Evolutionary conservation across 129 eudicot genomes (phyloP).

Genomic region (Centella asiatica): DNA sequence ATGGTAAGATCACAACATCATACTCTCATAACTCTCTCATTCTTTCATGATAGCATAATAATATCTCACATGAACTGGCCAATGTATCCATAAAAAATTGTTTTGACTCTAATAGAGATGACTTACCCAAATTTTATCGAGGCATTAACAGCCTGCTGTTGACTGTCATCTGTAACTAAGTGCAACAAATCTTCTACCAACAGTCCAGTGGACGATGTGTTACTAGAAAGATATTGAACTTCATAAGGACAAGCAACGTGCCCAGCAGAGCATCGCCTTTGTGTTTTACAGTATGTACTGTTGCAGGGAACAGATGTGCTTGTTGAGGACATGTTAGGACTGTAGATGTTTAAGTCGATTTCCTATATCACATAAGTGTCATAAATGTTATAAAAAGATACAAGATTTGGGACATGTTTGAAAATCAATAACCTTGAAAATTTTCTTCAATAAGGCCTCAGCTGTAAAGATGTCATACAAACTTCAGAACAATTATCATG

Average conservation of each 20-base stretch:
- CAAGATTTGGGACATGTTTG: not conserved
- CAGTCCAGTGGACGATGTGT: constrained; percentile 72
- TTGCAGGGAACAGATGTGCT: constrained; percentile 57
- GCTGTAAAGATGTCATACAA: not conserved
- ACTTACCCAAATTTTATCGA: constrained; percentile 79
- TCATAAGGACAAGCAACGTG: constrained; percentile 62
- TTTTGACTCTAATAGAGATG: too few relatives aligned
- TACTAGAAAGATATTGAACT: constrained; percentile 53
- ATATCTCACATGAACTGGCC: too few relatives aligned
- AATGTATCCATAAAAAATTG: too few relatives aligned
- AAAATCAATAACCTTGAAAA: not conserved
- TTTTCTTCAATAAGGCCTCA: not conserved
- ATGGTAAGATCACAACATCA: too few relatives aligned
- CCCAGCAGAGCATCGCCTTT: constrained; percentile 38
- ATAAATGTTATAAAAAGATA: not conserved
- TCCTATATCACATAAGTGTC: constrained; percentile 27
- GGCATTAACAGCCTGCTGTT: constrained; percentile 39
- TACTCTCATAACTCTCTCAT: too few relatives aligned
- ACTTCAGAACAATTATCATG: not conserved
- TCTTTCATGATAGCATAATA: too few relatives aligned
- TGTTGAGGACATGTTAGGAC: constrained; percentile 59
- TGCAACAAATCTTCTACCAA: constrained; percentile 79
- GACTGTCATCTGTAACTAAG: constrained; percentile 41
- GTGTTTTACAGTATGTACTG: constrained; percentile 45
- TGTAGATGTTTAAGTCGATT: constrained; percentile 67